phyloP scores from a whole-genome alignment of 495 filamentous ascomycete species.

The Melanomma pulvis-pyrius region DNA sequence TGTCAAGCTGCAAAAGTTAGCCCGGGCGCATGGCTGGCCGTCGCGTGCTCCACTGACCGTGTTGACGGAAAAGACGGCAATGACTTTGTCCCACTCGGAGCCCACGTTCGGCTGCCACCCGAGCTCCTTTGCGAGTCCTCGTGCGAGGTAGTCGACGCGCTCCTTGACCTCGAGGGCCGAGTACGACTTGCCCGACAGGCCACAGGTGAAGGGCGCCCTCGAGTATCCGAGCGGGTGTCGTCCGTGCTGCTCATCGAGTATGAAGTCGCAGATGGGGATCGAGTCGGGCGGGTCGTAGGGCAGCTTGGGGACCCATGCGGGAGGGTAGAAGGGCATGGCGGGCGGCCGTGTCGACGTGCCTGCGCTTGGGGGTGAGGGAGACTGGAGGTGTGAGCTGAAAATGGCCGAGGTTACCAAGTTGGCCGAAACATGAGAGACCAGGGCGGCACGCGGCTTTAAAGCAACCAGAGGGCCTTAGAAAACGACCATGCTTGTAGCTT shows the following conservation, averaged over 20 bases:
- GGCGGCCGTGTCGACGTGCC: background rate
- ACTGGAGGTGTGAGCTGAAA: background rate
- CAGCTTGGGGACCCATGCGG: constrained; percentile 69
- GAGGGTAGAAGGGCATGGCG: constrained; percentile 77
- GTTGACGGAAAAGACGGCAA: constrained; percentile 77
- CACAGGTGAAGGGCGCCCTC: constrained; percentile 78
- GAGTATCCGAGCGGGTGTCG: constrained; percentile 66
- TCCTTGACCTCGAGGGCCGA: constrained; percentile 66
- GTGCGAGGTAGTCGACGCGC: constrained; percentile 70
- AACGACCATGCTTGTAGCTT: no score
- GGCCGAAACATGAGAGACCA: background rate
- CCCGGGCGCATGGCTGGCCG: background rate
- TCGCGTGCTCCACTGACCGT: constrained; percentile 57
- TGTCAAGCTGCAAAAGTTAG: constrained; percentile 67
- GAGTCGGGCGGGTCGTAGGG: constrained; percentile 72
- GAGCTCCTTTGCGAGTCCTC: constrained; percentile 70
- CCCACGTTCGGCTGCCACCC: constrained; percentile 75
- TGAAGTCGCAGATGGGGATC: constrained; percentile 77
- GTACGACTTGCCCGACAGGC: constrained; percentile 72
- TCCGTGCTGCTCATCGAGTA: constrained; percentile 73
- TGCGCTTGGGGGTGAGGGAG: background rate
- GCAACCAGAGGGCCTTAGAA: background rate
- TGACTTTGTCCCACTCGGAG: constrained; percentile 83
- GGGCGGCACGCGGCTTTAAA: background rate
- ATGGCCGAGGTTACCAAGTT: background rate